A percentile compares a stretch with the other conserved stretches of the same genome.
Conservation (phyloP, 495 filamentous ascomycete species). For the Neurospora sp. region DNA sequence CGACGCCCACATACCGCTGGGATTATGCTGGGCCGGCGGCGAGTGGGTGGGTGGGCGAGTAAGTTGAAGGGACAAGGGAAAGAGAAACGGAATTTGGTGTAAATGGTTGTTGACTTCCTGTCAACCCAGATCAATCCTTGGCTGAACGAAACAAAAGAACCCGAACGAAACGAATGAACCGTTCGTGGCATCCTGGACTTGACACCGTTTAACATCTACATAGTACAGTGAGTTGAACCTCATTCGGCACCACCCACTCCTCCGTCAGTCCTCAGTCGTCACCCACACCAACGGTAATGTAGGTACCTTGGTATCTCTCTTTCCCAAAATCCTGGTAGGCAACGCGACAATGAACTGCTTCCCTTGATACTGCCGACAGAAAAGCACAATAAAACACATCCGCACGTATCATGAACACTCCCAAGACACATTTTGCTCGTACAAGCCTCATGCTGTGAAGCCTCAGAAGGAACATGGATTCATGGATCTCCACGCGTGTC, state of each 20-base stretch:
- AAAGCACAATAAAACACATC: neutral
- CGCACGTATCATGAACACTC: neutral
- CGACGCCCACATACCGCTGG: neutral
- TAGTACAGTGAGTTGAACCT: neutral
- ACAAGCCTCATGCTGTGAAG: neutral
- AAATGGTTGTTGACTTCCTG: neutral
- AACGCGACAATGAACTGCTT: neutral
- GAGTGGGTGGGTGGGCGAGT: neutral
- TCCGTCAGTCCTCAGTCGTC: neutral
- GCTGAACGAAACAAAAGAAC: neutral
- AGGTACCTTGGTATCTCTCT: neutral
- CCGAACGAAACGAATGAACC: neutral
- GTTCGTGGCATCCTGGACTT: neutral
- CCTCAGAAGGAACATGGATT: neutral
- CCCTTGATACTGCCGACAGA: neutral
- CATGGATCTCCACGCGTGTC: neutral
- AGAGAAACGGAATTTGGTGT: neutral
- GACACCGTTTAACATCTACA: neutral
- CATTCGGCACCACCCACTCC: neutral
- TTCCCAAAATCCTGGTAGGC: neutral
- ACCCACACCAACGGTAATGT: neutral
- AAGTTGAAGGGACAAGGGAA: neutral
- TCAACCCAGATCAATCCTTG: neutral
- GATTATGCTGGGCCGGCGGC: neutral
- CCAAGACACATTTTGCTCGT: neutral